Base-by-base conservation (phyloP, 1,284 basidiomycete genomes). In the Malassezia pachydermatis region DNA sequence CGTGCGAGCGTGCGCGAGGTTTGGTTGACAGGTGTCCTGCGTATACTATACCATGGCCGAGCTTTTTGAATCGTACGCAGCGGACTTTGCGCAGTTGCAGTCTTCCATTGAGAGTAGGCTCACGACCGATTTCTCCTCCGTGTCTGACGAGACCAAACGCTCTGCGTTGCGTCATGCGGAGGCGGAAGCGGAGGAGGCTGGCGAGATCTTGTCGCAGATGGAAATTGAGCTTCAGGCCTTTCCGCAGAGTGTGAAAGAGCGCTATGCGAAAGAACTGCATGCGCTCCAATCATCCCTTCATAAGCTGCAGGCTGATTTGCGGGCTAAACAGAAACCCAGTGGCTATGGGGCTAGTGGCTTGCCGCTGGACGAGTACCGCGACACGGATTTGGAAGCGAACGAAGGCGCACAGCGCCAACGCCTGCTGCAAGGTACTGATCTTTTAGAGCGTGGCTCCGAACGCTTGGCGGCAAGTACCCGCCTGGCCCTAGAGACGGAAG, bases 201-300 rank as follows among this genome's bases (percentile, higher is more conserved):
- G 96, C 63, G 94, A 99, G 77, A 89, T 96, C 27, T 55, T 67
- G 9, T 88, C 87, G 28, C 94, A 99, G 79, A 96, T 99, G 92
- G 90, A 96, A 74, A 85, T 98, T 55, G 94, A 99, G 75, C 83
- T 94, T n/a, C 88, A 90, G 67, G 84, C 86, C 10, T 90, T 96
- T 72, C 89, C 90, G 0, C 82, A 86, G 64, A 60, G 63, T 34
- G 61, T 70, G 20, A 62, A 63, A 20, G 58, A 57, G 33, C 52
- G 61, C 34, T 71, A 55, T 34, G 23, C 48, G 3, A 55, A 62
- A 2, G 49, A 70, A 36, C 54, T 71, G 13, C 51, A 61, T 33
- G 59, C 53, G 0, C 57, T 57, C 37, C 62, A 61, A 41, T 45
- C 54, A 11, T 55, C 62, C 17, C 37, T 68, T 5, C 63, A 66